Evolutionary conservation across 768 basidiomycete species (phyloP).

Genomic region (Trametes punicea): DNA sequence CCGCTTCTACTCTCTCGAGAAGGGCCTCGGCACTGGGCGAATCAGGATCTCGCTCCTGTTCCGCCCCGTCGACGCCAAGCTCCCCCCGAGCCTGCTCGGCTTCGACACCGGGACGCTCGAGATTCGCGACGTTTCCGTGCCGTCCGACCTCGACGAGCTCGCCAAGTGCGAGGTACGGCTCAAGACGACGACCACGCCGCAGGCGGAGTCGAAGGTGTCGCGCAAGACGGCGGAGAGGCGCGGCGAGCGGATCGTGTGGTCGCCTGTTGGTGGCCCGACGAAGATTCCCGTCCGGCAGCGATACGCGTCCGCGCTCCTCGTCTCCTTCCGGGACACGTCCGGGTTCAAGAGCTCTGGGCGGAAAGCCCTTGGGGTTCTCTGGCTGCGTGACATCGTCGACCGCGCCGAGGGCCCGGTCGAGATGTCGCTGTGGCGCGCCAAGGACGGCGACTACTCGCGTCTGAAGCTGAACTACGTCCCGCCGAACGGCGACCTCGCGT

Average conservation of each 20-base stretch:
- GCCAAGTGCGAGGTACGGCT: constrained; percentile 39
- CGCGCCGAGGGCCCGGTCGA: constrained; percentile 44
- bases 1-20: constrained; percentile 59
- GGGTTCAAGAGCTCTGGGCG: constrained; percentile 28
- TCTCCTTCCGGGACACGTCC: constrained; percentile 42
- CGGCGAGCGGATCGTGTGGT: constrained; percentile 33
- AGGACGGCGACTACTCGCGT: constrained; percentile 29
- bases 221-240: constrained; percentile 34
- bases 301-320: constrained; percentile 42
- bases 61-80: constrained; percentile 57
- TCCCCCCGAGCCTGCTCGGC: constrained; percentile 56
- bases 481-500: constrained; percentile 27
- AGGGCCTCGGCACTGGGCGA: constrained; percentile 67
- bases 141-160: constrained; percentile 33
- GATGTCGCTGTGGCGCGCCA: constrained; percentile 37
- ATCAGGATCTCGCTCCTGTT: constrained; percentile 65
- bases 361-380: constrained; percentile 43
- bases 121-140: constrained; percentile 35
- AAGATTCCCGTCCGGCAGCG: constrained; percentile 47
- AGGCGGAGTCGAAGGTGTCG: constrained; percentile 39
- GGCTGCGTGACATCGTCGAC: constrained; percentile 55
- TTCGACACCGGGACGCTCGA: constrained; percentile 73
- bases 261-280: constrained; percentile 35
- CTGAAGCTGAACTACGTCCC: constrained; percentile 33
- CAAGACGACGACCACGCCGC: constrained; percentile 41